These are phyloP conservation scores for Prinsepia uniflora DNA, from an alignment of 306 rosid genomes.

Conservation along the genomic window DNA sequence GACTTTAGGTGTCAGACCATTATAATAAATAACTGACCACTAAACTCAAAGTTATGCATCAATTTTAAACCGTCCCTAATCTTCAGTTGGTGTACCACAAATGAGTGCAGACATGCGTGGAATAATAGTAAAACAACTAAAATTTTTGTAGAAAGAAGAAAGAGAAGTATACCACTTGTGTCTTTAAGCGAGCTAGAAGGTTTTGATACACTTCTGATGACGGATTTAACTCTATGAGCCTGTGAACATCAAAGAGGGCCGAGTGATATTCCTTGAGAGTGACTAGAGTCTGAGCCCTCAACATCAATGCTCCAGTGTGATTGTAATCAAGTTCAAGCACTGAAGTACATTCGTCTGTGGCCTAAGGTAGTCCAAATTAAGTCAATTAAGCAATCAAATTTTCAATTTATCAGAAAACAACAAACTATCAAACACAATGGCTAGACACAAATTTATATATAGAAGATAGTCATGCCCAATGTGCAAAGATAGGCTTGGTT, in stretches of 20 bases:
- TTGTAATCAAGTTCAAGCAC: constrained; percentile 79
- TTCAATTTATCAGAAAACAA: neutral
- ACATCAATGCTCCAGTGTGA: constrained; percentile 85
- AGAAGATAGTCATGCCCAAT: too few species aligned
- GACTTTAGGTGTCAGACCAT: neutral
- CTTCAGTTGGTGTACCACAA: neutral
- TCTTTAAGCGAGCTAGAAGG: constrained; percentile 76
- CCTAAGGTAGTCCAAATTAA: constrained; percentile 43
- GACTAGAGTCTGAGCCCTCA: constrained; percentile 81
- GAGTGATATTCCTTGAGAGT: constrained; percentile 81
- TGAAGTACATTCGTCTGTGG: constrained; percentile 87
- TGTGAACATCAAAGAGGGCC: constrained; percentile 86
- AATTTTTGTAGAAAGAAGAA: constrained; percentile 18
- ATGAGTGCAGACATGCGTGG: neutral
- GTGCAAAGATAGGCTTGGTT: too few species aligned
- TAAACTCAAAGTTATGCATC: neutral
- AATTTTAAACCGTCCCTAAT: neutral
- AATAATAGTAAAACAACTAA: constrained; percentile 15
- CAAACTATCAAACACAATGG: neutral
- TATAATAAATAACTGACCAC: neutral
- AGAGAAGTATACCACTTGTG: constrained; percentile 68
- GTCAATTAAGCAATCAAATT: constrained; percentile 12
- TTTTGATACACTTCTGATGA: constrained; percentile 87
- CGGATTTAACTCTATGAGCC: constrained; percentile 86
- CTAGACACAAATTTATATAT: too few species aligned